phyloP scores from a whole-genome alignment of 495 filamentous ascomycete species.

The Daldinia concentrica region DNA sequence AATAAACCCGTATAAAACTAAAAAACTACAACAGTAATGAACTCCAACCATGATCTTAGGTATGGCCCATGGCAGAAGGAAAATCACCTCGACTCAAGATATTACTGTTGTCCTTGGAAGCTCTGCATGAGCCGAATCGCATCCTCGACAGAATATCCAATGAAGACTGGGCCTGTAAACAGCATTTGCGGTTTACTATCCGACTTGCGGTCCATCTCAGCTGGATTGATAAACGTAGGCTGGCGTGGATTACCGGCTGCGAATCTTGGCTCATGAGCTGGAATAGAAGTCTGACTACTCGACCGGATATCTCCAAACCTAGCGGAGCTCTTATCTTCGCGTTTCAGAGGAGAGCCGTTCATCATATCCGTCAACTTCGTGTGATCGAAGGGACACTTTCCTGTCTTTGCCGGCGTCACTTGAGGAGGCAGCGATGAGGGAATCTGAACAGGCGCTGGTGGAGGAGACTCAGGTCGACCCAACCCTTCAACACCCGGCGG shows the following conservation, averaged over 20 bases:
- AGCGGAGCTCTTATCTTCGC: slow-evolving; percentile 36
- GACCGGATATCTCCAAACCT: slow-evolving; percentile 24
- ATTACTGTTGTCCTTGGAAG: slow-evolving; percentile 49
- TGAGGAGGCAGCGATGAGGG: slow-evolving; percentile 41
- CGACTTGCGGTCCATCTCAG: slow-evolving; percentile 42
- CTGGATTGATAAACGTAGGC: slow-evolving; percentile 54
- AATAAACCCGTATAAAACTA: neutral
- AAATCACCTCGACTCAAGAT: neutral
- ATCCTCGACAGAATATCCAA: slow-evolving; percentile 85
- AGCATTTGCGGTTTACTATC: slow-evolving; percentile 67
- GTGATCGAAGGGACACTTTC: slow-evolving; percentile 60
- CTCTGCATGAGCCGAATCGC: slow-evolving; percentile 75
- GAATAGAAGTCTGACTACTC: slow-evolving; percentile 39
- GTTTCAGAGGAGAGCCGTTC: slow-evolving; percentile 37
- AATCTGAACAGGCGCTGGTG: slow-evolving; percentile 52
- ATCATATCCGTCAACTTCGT: slow-evolving; percentile 49
- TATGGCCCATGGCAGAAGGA: neutral
- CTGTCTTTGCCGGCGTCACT: slow-evolving; percentile 36
- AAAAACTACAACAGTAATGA: neutral
- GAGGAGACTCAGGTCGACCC: slow-evolving; percentile 52
- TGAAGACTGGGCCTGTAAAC: slow-evolving; percentile 89
- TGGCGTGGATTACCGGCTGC: slow-evolving; percentile 28
- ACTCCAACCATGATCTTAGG: neutral
- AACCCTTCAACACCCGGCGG: slow-evolving; percentile 40
- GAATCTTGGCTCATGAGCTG: slow-evolving; percentile 25